Evolutionary conservation across 257 asterid genomes (phyloP), one percentile per base, ranked within the genome.

Genomic region (Solanum raphanifolium): DNA sequence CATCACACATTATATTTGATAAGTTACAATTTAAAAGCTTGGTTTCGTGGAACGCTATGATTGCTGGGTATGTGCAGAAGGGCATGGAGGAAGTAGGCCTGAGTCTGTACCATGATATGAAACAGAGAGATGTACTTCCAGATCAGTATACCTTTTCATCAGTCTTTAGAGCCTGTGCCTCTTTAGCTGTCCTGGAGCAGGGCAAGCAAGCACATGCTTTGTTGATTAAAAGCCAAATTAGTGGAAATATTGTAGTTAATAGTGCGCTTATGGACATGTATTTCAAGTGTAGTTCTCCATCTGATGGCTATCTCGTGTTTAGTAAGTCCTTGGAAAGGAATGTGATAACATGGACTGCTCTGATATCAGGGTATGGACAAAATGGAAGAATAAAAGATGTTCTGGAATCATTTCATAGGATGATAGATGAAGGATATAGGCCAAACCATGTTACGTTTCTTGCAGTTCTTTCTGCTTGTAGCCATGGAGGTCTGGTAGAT

Each of bases 201-300:
- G 99, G 99, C 41, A 95, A 93, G 91, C 98, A 91, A 91, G 96
- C 94, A 60, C 99, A 97, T 89, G 91, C 94, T 32, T 68, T 93
- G 84, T 90, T 93, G 92, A 92, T 94, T 60, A 97, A 97, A 93
- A 91, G 91, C 90, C 95, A 91, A 90, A 91, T 91, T 55, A 90
- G 87, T 25, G 88, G 92, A 72, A 97, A 97, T 83, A 87, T 95
- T 89, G 94, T 97, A 55, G 95, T 97, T 71, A 92, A 86, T 90
- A 95, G 98, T 91, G 96, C 99, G 41, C 95, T 95, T 41, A 93
- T 95, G 95, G 98, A 95, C 91, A 97, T 97, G 99, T 94, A 97
- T 92, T 95, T 97, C 91, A 95, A 96, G 92, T 97, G 98, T 93
- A 97, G 99, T 90, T 92, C 94, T 93, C 98, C 92, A 39, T 85